Evolutionary conservation across 2,329 filamentous ascomycete species (phyloP), one percentile per base, ranked within the genome.

Genomic region (Seiridium unicorne): DNA sequence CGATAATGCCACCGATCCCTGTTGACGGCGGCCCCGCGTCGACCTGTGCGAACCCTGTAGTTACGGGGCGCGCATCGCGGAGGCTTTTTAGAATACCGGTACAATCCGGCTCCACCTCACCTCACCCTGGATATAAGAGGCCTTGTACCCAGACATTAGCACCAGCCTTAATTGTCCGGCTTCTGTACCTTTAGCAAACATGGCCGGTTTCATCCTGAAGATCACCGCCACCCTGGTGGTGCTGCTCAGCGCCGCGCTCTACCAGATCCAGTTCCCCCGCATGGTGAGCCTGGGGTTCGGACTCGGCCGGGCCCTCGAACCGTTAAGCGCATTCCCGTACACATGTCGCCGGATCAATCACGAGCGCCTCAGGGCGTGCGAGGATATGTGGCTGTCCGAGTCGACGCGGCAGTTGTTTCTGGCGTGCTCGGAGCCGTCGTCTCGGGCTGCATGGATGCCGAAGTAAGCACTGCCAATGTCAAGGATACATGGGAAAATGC

Each of bases 351-450:
- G 70, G 35, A 67, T 73, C 11, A 51, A 66, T 18, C 54, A 73
- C 47, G 60, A 64, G n/a, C 60, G 59, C 26, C 60, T 73, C 31
- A 64, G 70, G 46, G 66, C 66, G 3, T 73, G 70, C 63, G 71
- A 73, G 63, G 71, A 73, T 47, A 70, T 73, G 69, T 73, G 68
- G 70, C 55, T 73, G 1, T 71, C 68, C 11, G 68, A 72, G 55
- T 36, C 61, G 26, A 70, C 68, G n/a, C 63, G 70, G 10, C 64
- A 69, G 48, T 61, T 73, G 8, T 73, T 72, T 55, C 66, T 73
- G 5, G 70, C 69, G 7, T 73, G 71, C 61, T 69, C 69, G 1
- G 67, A 70, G 7, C 35, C 65, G 2, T 38, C 60, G 5, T 51
- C 55, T 0, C 61, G 69, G 13, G 36, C 13, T n/a, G 60, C 61